Evolutionary conservation across 176 grass and related monocot genomes (phyloP).

Genomic region (Musa itinerans): DNA sequence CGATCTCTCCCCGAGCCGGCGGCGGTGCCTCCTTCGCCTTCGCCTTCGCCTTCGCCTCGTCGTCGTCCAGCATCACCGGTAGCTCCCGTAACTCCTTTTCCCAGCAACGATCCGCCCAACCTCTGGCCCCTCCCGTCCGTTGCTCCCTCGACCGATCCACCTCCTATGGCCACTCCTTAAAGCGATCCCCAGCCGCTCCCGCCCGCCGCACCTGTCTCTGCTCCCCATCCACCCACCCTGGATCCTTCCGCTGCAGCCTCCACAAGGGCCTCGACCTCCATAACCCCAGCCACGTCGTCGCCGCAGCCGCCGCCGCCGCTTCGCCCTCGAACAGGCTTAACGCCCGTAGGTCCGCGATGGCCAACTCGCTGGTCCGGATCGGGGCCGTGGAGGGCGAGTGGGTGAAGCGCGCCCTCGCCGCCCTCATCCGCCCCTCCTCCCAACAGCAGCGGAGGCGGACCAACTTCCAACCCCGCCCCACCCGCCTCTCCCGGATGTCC

Average conservation of each 20-base stretch:
- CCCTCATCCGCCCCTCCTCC: slow-evolving; percentile 43
- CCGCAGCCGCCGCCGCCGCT: not conserved
- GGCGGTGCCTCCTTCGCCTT: not conserved
- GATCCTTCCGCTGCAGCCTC: slow-evolving; percentile 58
- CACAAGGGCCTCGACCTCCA: slow-evolving; percentile 15
- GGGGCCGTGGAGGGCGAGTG: slow-evolving; percentile 45
- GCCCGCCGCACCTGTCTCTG: slow-evolving; percentile 33
- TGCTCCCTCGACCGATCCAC: not conserved
- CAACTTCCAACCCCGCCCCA: slow-evolving; percentile 33
- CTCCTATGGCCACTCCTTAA: not conserved
- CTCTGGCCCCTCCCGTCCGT: not conserved
- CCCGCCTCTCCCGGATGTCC: slow-evolving; percentile 41
- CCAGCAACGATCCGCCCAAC: not conserved
- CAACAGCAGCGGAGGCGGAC: slow-evolving; percentile 32
- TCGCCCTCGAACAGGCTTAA: slow-evolving; percentile 20
- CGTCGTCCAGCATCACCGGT: not conserved
- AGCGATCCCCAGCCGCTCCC: not conserved
- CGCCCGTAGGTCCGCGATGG: slow-evolving; percentile 42
- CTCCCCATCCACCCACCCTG: slow-evolving; percentile 58
- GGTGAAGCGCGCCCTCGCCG: slow-evolving; percentile 39
- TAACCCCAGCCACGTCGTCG: not conserved
- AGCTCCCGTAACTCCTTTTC: not conserved
- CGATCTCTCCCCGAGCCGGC: not conserved
- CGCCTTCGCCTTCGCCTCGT: slow-evolving; percentile 6
- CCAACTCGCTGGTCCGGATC: slow-evolving; percentile 56